These are phyloP conservation scores for Bruguiera sexangula DNA, from an alignment of 345 rosid species.

Conservation along the genomic window DNA sequence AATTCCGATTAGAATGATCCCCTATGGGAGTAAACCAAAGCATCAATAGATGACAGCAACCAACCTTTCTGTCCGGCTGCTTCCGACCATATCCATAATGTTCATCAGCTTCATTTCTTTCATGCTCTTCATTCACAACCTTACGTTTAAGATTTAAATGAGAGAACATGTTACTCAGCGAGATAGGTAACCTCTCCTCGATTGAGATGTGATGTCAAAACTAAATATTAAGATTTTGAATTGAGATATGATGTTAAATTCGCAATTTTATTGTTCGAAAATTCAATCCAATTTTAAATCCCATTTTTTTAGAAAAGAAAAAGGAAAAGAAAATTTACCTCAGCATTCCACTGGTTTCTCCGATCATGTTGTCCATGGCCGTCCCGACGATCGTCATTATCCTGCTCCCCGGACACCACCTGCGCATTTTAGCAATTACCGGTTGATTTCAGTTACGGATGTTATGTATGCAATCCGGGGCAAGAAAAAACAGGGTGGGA, in stretches of 20 bases:
- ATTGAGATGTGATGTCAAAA: too few species aligned
- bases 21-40: not conserved
- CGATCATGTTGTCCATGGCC: conserved; percentile 14
- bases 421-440: conserved; percentile 23
- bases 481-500: not conserved
- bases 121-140: conserved; percentile 30
- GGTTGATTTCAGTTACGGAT: not conserved
- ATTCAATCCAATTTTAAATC: too few species aligned
- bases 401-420: conserved; percentile 75
- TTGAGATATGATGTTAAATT: too few species aligned
- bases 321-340: not conserved
- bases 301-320: not conserved
- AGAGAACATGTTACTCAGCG: not conserved
- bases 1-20: too few species aligned
- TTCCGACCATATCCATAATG: conserved; percentile 24
- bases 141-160: conserved; percentile 9
- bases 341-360: conserved; percentile 1
- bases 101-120: conserved; percentile 23
- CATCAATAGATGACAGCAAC: not conserved
- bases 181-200: not conserved
- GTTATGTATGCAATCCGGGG: not conserved
- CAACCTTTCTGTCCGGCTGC: conserved; percentile 36
- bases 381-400: conserved; percentile 13
- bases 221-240: too few species aligned
- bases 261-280: not conserved